These are phyloP conservation scores for Solanum stenotomum DNA, from an alignment of 257 asterid genomes.

Conservation along the genomic window DNA sequence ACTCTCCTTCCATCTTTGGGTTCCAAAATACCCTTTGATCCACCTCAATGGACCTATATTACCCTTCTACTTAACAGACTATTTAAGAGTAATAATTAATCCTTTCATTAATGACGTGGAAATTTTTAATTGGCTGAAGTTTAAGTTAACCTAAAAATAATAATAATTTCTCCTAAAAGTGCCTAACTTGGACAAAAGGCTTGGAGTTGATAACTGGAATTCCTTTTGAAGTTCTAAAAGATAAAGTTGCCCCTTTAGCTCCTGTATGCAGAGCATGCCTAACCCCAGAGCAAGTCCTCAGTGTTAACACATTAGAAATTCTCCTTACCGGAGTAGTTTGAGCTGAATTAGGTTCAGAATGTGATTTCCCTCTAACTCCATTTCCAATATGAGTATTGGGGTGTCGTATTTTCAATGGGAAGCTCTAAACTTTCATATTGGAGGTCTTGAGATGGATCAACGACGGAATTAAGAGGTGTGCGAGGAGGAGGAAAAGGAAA, in stretches of 20 bases:
- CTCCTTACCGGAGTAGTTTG: conserved; percentile 40
- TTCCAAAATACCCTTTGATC: too few relatives aligned
- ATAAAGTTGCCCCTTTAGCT: conserved; percentile 20
- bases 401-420: background rate
- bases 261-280: background rate
- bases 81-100: too few relatives aligned
- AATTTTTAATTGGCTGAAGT: too few relatives aligned
- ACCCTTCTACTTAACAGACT: too few relatives aligned
- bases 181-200: conserved; percentile 24
- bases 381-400: background rate
- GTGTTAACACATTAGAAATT: conserved; percentile 19
- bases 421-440: background rate
- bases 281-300: conserved; percentile 10
- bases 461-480: conserved; percentile 59
- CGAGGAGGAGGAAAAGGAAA: conserved; percentile 19
- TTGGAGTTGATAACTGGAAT: conserved; percentile 21
- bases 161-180: conserved; percentile 1
- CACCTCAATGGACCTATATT: too few relatives aligned
- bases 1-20: too few relatives aligned
- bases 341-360: conserved; percentile 47
- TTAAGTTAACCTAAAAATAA: background rate
- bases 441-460: conserved; percentile 40
- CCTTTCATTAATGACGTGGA: too few relatives aligned
- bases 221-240: conserved; percentile 31
- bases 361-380: conserved; percentile 23